Conservation (phyloP, 2,329 filamentous ascomycete genomes). For the Torrubiellomyces zombiae region DNA sequence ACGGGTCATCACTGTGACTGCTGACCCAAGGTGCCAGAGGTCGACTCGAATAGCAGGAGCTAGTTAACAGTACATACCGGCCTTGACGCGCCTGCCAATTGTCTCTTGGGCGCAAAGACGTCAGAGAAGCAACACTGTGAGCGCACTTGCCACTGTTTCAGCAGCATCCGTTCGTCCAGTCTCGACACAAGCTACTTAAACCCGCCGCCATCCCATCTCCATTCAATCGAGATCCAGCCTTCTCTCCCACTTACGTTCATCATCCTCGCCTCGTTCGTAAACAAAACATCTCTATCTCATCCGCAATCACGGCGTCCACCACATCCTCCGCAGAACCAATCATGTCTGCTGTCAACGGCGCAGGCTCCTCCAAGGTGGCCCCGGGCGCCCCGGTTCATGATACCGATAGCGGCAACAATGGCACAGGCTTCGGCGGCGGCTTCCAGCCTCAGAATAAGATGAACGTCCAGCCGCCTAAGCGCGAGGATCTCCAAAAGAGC, state of each 20-base stretch:
- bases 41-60: too few relatives aligned
- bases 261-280: not conserved
- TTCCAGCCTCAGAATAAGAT: constrained; percentile 40
- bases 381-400: constrained; percentile 7
- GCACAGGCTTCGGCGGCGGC: constrained; percentile 15
- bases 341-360: constrained; percentile 11
- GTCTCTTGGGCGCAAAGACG: too few relatives aligned
- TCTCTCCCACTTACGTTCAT: not conserved
- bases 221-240: not conserved
- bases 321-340: constrained; percentile 6
- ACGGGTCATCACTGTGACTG: too few relatives aligned
- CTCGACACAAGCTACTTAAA: constrained; percentile 1
- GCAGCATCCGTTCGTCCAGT: not conserved
- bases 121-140: too few relatives aligned
- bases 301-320: constrained; percentile 5
- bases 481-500: constrained; percentile 70
- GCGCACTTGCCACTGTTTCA: too few relatives aligned
- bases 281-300: not conserved
- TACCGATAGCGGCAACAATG: not conserved
- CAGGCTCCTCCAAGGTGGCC: constrained; percentile 14
- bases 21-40: too few relatives aligned
- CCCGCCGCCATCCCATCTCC: not conserved
- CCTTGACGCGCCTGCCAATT: too few relatives aligned
- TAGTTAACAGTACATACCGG: too few relatives aligned
- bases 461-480: constrained; percentile 60